Evolutionary conservation across 2,329 filamentous ascomycete genomes (phyloP), one percentile per base, ranked within the genome.

Genomic region (Didymella exigua): DNA sequence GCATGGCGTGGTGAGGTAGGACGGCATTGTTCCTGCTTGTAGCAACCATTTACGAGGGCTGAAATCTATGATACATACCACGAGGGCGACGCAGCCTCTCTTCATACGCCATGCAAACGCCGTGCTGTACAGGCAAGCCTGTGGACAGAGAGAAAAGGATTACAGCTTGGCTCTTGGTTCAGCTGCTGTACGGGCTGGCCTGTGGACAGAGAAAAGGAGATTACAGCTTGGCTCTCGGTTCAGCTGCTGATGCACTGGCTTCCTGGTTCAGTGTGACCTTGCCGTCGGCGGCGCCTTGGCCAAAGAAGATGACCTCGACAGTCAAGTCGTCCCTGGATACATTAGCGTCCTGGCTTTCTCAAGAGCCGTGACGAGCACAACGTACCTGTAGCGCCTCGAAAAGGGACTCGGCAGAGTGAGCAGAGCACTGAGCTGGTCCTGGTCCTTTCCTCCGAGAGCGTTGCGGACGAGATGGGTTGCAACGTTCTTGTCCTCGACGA

Each of bases 221-320:
- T 48, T 61, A 83, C 43, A 84, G 70, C 65, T 82, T 84, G 3
- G 82, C 69, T 64, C 81, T 82, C 24, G 67, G 65, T 16, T 75
- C 75, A 14, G 77, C 74, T 45, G 78, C 77, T 2, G 80, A 74
- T 33, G 89, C 90, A 56, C 88, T 96, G 1, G 95, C 95, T 69
- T 97, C 93, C 61, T 88, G 81, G 76, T 98, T 99, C 54, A 96
- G 75, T 5, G 88, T 84, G 5, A 98, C 89, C 60, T 89, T 88
- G 30, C 93, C 92, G 26, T 84, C 89, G 72, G 87, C 87, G 48
- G 87, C 71, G 30, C 88, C 86, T 65, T 96, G 86, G 56, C 95
- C 95, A 68, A 99, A 99, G 83, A 99, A 99, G 70, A 99, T 96
- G 58, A 99, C 95, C 75, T 99, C 91, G 14, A 99, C 93, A 0